Percentiles rank a stretch among this genome's conserved stretches.
These are phyloP conservation scores for Biscogniauxia sp. DNA, from an alignment of 2,329 filamentous ascomycete genomes.

Conservation along the genomic window DNA sequence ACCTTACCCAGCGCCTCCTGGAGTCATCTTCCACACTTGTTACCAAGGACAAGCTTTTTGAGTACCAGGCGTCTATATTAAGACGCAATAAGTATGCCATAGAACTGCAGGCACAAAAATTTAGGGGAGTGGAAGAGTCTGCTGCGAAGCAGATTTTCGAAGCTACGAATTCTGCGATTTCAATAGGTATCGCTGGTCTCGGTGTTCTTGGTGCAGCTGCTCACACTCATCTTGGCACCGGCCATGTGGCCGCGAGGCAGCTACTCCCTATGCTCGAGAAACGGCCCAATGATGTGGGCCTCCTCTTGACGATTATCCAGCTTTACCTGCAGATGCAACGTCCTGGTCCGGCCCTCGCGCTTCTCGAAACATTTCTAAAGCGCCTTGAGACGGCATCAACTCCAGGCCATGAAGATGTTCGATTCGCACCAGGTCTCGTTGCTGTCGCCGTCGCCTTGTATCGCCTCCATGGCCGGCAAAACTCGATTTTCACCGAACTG, in stretches of 20 bases:
- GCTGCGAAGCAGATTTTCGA: slow-evolving; percentile 41
- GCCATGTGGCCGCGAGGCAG: slow-evolving; percentile 66
- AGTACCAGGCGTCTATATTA: slow-evolving; percentile 64
- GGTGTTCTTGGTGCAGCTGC: slow-evolving; percentile 68
- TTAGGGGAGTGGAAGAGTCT: slow-evolving; percentile 54
- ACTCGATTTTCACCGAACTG: slow-evolving; percentile 69
- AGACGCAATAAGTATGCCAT: slow-evolving; percentile 63
- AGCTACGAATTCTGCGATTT: slow-evolving; percentile 26
- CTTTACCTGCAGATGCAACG: slow-evolving; percentile 74
- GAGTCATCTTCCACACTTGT: slow-evolving; percentile 51
- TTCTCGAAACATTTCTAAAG: slow-evolving; percentile 73
- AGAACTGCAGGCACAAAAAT: slow-evolving; percentile 67
- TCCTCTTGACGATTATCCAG: slow-evolving; percentile 77
- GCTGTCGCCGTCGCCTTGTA: slow-evolving; percentile 79
- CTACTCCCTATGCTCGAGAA: slow-evolving; percentile 69
- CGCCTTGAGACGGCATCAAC: slow-evolving; percentile 63
- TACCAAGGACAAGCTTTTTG: slow-evolving; percentile 64
- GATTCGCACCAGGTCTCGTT: slow-evolving; percentile 82
- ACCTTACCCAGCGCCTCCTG: slow-evolving; percentile 61
- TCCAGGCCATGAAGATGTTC: slow-evolving; percentile 61
- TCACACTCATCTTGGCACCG: slow-evolving; percentile 59
- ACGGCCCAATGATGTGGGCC: slow-evolving; percentile 75
- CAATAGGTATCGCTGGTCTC: slow-evolving; percentile 38
- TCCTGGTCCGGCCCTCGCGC: slow-evolving; percentile 67
- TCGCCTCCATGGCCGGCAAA: slow-evolving; percentile 68